These are phyloP conservation scores for Clarireedia homoeocarpa DNA, from an alignment of 2,329 filamentous ascomycete species.

Conservation along the genomic window DNA sequence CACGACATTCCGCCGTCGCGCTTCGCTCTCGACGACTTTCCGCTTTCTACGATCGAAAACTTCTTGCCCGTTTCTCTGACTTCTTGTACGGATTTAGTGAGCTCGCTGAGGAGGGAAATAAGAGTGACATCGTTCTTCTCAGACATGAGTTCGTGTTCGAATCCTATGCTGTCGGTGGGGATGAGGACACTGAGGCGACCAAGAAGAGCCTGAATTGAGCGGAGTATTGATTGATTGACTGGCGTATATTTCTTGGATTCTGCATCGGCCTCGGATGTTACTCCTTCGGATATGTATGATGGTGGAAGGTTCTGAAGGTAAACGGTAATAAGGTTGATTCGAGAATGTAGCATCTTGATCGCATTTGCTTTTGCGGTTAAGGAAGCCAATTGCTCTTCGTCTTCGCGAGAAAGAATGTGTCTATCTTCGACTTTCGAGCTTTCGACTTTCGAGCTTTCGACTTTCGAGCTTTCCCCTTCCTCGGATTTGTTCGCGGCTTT, in stretches of 20 bases:
- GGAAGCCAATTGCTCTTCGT: constrained; percentile 53
- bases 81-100: constrained; percentile 65
- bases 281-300: constrained; percentile 48
- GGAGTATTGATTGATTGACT: constrained; percentile 64
- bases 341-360: constrained; percentile 82
- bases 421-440: constrained; percentile 38
- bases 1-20: constrained; percentile 5
- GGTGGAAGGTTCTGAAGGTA: constrained; percentile 70
- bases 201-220: constrained; percentile 80
- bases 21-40: constrained; percentile 6
- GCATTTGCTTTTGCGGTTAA: constrained; percentile 87
- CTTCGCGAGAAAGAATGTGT: constrained; percentile 48
- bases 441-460: constrained; percentile 37
- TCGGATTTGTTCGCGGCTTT: constrained; percentile 26
- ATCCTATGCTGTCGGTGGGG: constrained; percentile 56
- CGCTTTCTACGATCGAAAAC: constrained; percentile 47
- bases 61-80: constrained; percentile 71
- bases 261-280: constrained; percentile 27
- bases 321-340: constrained; percentile 62
- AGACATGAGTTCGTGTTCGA: constrained; percentile 62
- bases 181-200: constrained; percentile 75
- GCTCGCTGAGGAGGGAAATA: constrained; percentile 64
- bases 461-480: constrained; percentile 26
- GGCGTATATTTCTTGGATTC: constrained; percentile 21
- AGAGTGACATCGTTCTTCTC: constrained; percentile 81